phyloP scores from a whole-genome alignment of 106 monocot genomes.

The Dendrobium officinale region DNA sequence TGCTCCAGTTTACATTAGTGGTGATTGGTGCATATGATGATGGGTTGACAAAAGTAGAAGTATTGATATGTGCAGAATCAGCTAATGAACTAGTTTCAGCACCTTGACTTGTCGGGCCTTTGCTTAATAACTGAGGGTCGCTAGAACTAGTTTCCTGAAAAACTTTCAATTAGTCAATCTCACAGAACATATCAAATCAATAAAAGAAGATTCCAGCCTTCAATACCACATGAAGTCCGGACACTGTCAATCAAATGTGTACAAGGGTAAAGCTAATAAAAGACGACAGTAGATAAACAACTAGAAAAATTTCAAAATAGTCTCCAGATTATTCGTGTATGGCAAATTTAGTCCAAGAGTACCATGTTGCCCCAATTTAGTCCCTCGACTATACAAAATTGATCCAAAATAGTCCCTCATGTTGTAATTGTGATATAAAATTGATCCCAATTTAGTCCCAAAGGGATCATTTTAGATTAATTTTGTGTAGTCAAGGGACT shows the following conservation, averaged over 20 bases:
- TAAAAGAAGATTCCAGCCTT: not conserved
- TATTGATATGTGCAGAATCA: not conserved
- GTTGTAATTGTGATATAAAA: no score
- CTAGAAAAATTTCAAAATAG: no score
- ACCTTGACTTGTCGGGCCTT: not conserved
- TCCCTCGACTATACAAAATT: no score
- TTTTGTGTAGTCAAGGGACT: no score
- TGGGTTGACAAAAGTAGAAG: conserved; percentile 8
- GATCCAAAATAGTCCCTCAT: no score
- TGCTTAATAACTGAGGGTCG: not conserved
- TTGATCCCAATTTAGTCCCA: no score
- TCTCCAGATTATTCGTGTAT: no score
- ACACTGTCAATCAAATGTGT: no score
- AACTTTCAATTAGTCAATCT: conserved; percentile 1
- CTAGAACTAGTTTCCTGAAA: conserved; percentile 11
- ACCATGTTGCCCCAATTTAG: no score
- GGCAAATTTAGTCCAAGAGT: no score
- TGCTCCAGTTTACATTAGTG: conserved; percentile 19
- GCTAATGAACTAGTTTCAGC: conserved; percentile 2
- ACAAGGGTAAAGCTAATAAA: not conserved
- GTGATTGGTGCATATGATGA: conserved; percentile 29
- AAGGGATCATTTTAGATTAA: no score
- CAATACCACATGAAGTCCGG: not conserved
- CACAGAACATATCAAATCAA: not conserved
- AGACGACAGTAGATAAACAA: not conserved